Base-by-base conservation (phyloP, 202 grass and related monocot genomes). In the Panicum virgatum region DNA sequence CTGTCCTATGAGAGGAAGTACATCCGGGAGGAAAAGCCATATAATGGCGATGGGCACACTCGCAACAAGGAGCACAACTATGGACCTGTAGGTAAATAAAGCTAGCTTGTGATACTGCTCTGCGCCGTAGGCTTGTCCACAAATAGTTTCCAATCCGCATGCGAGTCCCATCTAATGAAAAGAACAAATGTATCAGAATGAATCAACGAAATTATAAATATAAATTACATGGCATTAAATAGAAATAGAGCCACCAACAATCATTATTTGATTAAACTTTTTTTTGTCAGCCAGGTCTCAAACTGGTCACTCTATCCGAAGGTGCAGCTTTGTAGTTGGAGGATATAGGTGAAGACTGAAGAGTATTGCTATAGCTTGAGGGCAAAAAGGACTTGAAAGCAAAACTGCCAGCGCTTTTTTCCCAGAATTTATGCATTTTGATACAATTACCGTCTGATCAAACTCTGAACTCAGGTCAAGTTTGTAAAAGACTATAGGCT, bases 91-190 rank as follows among this genome's bases (percentile, higher is more conserved):
- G 20, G 78, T 85, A 52, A 83, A 86, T 23, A 93, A 81, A 39
- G 84, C 79, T 66, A 93, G 39, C 62, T 75, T 85, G 66, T 85
- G 87, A 51, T 90, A 87, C 57, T 90, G 87, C 76, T 90, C 67
- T 85, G 87, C 91, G 70, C 91, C 91, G 34, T 85, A 93, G 62
- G 91, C 91, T 64, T 93, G 91, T 44, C 91, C 91, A 61, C 91
- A 93, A 14, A 93, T 73, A 59, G 91, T 93, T 82, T 93, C 91
- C 81, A 93, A 63, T 48, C 73, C 91, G 29, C 68, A 80, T 61
- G 91, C 91, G 50, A 93, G 70, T 65, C 91, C 91, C 26, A 90
- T 66, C 91, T 93, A 50, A 32, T 72, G 12, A 63, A 68, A 70
- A 34, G 20, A 1, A 62, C 32, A 86, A 82, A 68, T 67, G 65